A percentile compares a stretch with the other conserved stretches of the same genome.
phyloP scores from a whole-genome alignment of 2,329 filamentous ascomycete species.

The Incumbomyces lentus region DNA sequence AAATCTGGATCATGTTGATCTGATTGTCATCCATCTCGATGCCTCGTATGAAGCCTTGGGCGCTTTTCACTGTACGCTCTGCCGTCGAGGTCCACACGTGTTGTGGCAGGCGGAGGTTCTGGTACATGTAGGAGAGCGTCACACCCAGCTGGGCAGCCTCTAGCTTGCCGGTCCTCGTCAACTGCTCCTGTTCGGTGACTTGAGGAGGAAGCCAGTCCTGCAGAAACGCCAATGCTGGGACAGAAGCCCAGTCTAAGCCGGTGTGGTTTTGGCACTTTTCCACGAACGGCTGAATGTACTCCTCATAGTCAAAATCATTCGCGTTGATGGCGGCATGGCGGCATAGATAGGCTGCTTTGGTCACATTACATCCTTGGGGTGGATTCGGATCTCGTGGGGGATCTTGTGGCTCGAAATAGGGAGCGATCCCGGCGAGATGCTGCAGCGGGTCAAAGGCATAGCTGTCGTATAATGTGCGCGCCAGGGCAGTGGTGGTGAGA shows the following conservation, averaged over 20 bases:
- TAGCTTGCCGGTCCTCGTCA: constrained; percentile 51
- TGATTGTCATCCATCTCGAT: constrained; percentile 43
- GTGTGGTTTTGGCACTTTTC: constrained; percentile 50
- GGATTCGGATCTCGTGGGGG: constrained; percentile 34
- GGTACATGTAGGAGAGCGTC: constrained; percentile 49
- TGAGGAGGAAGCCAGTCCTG: constrained; percentile 47
- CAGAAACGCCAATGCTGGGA: constrained; percentile 48
- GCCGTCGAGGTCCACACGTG: constrained; percentile 54
- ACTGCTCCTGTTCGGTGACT: constrained; percentile 47
- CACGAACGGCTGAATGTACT: constrained; percentile 47
- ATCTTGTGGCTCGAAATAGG: constrained; percentile 48
- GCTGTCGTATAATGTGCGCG: constrained; percentile 7
- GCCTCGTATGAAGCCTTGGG: constrained; percentile 48
- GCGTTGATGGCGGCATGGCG: constrained; percentile 53
- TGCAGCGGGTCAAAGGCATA: constrained; percentile 42
- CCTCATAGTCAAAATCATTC: constrained; percentile 50
- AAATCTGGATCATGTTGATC: constrained; percentile 46
- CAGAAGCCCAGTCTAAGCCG: constrained; percentile 44
- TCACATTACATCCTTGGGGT: constrained; percentile 42
- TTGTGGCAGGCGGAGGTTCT: constrained; percentile 41
- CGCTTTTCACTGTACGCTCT: constrained; percentile 50
- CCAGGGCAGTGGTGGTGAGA: not conserved
- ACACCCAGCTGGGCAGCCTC: constrained; percentile 52
- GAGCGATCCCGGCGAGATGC: constrained; percentile 46
- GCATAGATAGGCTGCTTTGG: constrained; percentile 45